Percentiles rank a stretch among this genome's conserved stretches.
Evolutionary conservation across 768 basidiomycete genomes (phyloP).

Genomic region (Hirschioporus abietinus): DNA sequence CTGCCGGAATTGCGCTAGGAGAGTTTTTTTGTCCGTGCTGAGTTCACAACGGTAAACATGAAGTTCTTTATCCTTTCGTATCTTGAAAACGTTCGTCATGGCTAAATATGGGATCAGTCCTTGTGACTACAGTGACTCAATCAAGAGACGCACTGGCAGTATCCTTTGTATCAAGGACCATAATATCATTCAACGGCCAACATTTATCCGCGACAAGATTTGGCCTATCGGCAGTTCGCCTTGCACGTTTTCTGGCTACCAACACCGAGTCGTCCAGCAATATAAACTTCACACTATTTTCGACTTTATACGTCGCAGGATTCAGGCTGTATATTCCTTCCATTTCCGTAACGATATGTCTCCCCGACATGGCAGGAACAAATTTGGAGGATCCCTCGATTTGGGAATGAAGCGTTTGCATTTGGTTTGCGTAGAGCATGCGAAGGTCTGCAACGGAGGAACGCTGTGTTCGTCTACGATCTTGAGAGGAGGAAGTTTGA

Average conservation of each 20-base stretch:
- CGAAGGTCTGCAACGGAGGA: conserved; percentile 96
- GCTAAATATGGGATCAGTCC: conserved; percentile 27
- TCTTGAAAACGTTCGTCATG: conserved; percentile 97
- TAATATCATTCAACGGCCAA: conserved; percentile 90
- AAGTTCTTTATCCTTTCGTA: conserved; percentile 88
- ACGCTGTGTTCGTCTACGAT: conserved; percentile 59
- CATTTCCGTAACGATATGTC: conserved; percentile 86
- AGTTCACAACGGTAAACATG: conserved; percentile 89
- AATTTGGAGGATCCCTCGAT: conserved; percentile 96
- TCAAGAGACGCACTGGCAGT: conserved; percentile 59
- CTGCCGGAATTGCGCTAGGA: conserved; percentile 82
- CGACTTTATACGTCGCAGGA: conserved; percentile 90
- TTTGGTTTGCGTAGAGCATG: conserved; percentile 90
- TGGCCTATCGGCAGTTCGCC: conserved; percentile 47
- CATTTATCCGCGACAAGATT: conserved; percentile 90
- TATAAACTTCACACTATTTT: conserved; percentile 83
- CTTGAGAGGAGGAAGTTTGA: conserved; percentile 21
- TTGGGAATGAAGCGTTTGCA: conserved; percentile 82
- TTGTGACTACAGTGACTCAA: too few relatives aligned
- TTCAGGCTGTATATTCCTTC: conserved; percentile 82
- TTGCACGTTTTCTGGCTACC: conserved; percentile 72
- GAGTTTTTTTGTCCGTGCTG: conserved; percentile 76
- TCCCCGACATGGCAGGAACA: conserved; percentile 83
- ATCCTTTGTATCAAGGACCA: conserved; percentile 95
- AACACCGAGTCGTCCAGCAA: conserved; percentile 88